phyloP scores from a whole-genome alignment of 2,329 filamentous ascomycete species.

The Akanthomyces dipterigenus region DNA sequence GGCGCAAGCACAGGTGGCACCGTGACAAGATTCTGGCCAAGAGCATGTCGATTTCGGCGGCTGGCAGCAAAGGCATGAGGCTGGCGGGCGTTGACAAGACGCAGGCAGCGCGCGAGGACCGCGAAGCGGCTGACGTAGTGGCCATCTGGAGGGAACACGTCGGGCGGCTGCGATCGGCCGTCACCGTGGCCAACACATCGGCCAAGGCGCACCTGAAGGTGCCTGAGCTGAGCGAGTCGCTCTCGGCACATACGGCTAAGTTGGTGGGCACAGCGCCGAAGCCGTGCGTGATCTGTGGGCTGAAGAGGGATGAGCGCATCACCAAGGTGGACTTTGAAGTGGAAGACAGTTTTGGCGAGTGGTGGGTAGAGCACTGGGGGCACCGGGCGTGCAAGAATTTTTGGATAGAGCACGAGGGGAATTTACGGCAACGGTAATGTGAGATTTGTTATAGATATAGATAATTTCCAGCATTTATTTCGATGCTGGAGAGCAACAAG shows the following conservation, averaged over 20 bases:
- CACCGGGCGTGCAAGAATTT: constrained; percentile 75
- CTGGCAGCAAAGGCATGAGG: constrained; percentile 82
- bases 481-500: not conserved
- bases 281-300: constrained; percentile 76
- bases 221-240: constrained; percentile 65
- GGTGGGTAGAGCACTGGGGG: constrained; percentile 90
- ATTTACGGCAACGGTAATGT: constrained; percentile 57
- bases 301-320: constrained; percentile 82
- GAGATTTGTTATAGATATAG: not conserved
- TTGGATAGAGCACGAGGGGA: constrained; percentile 70
- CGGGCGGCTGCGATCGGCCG: constrained; percentile 65
- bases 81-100: constrained; percentile 77
- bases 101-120: constrained; percentile 75
- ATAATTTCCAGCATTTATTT: not conserved
- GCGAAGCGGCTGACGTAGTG: constrained; percentile 74
- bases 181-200: constrained; percentile 58
- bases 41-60: constrained; percentile 78
- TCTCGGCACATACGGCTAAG: constrained; percentile 61
- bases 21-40: constrained; percentile 78
- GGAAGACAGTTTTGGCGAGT: constrained; percentile 91
- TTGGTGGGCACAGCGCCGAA: constrained; percentile 68
- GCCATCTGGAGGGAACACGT: constrained; percentile 68
- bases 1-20: constrained; percentile 83
- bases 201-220: constrained; percentile 49
- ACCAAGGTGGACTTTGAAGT: constrained; percentile 67